Evolutionary conservation across 257 asterid species (phyloP).

Genomic region (Verbena officinalis): DNA sequence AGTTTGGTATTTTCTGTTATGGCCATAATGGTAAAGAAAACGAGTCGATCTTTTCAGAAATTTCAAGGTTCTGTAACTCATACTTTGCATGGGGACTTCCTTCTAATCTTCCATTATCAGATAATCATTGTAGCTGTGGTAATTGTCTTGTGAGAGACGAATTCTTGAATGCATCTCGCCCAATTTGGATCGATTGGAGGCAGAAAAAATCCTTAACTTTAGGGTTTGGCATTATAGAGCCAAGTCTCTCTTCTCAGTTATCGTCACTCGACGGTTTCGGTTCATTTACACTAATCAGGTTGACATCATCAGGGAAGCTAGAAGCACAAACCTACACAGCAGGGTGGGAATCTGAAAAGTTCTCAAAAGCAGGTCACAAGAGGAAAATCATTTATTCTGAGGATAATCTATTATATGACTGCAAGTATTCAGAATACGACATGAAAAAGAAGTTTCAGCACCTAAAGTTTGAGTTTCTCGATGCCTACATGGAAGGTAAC

Average conservation of each 20-base stretch:
- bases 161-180: conserved; percentile 47
- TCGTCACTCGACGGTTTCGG: conserved; percentile 42
- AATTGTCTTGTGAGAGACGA: conserved; percentile 59
- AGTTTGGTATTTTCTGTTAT: conserved; percentile 65
- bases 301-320: conserved; percentile 75
- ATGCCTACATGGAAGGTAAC: conserved; percentile 50
- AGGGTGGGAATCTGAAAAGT: conserved; percentile 40
- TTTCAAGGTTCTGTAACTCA: conserved; percentile 47
- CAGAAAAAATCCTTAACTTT: conserved; percentile 56
- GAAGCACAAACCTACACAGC: conserved; percentile 69
- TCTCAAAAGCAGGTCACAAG: conserved; percentile 40
- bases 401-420: conserved; percentile 48
- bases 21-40: conserved; percentile 50
- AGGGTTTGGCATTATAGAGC: conserved; percentile 68
- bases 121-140: conserved; percentile 58
- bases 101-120: conserved; percentile 48
- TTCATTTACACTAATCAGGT: conserved; percentile 59
- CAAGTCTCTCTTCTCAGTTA: conserved; percentile 37
- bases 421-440: conserved; percentile 32
- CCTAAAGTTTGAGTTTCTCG: conserved; percentile 50
- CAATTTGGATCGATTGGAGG: conserved; percentile 82
- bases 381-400: conserved; percentile 38
- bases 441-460: conserved; percentile 36
- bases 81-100: conserved; percentile 65
- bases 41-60: conserved; percentile 34